Evolutionary conservation across 1,284 basidiomycete genomes (phyloP).

Genomic region (Athelia psychrophila): DNA sequence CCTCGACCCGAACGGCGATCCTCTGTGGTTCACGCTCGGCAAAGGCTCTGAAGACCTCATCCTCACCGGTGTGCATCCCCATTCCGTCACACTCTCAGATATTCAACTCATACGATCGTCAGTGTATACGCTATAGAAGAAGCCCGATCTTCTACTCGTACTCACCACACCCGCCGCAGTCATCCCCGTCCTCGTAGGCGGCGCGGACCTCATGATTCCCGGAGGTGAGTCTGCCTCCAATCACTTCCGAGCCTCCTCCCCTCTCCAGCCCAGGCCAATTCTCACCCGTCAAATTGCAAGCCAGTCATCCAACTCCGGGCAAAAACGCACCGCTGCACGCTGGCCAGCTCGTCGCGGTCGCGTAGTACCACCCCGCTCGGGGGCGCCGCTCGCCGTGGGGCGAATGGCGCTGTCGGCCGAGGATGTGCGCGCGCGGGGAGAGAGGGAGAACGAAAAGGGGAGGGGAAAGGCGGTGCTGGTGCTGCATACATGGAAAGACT

Average conservation of each 20-base stretch:
- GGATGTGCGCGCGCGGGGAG: slow-evolving; percentile 24
- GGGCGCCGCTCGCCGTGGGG: slow-evolving; percentile 67
- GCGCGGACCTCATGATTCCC: slow-evolving; percentile 79
- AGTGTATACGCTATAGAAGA: slow-evolving; percentile 78
- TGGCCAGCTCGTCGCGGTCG: slow-evolving; percentile 57
- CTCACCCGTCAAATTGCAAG: too few relatives aligned
- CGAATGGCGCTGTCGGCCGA: slow-evolving; percentile 47
- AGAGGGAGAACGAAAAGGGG: too few relatives aligned
- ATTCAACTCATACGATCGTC: background rate
- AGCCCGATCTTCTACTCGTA: slow-evolving; percentile 57
- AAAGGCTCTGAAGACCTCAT: slow-evolving; percentile 64
- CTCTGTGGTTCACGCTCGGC: slow-evolving; percentile 80
- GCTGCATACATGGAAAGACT: slow-evolving; percentile 69
- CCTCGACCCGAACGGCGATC: slow-evolving; percentile 68
- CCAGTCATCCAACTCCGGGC: slow-evolving; percentile 49
- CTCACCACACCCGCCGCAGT: slow-evolving; percentile 62
- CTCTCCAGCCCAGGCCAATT: background rate
- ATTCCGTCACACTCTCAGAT: too few relatives aligned
- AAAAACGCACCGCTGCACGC: slow-evolving; percentile 37
- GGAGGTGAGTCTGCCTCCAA: slow-evolving; percentile 61
- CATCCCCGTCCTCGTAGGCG: slow-evolving; percentile 62
- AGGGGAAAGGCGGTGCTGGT: slow-evolving; percentile 77
- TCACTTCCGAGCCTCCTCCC: background rate
- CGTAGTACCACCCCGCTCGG: slow-evolving; percentile 42
- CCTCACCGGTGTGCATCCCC: slow-evolving; percentile 51